These are phyloP conservation scores for Trichoderma sp. DNA, from an alignment of 2,329 filamentous ascomycete species.

Conservation along the genomic window DNA sequence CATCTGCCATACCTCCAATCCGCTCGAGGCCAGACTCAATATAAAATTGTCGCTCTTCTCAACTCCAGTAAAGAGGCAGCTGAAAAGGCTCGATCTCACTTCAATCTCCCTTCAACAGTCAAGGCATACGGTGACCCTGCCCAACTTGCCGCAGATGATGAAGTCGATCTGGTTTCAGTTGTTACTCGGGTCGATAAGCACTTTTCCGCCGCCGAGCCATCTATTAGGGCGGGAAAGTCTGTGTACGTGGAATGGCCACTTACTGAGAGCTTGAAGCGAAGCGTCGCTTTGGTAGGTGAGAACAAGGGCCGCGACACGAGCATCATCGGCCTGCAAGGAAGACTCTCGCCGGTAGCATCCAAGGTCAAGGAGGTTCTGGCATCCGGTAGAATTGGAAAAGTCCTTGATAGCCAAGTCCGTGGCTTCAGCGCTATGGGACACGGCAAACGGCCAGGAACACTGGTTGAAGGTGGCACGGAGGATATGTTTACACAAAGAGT, in stretches of 20 bases:
- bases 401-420: not conserved
- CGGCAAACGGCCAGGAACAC: not conserved
- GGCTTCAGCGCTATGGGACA: not conserved
- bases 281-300: not conserved
- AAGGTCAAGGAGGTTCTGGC: not conserved
- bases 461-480: not conserved
- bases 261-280: constrained; percentile 1
- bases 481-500: not conserved
- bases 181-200: not conserved
- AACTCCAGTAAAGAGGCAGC: constrained; percentile 11
- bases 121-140: constrained; percentile 11
- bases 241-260: constrained; percentile 14
- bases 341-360: not conserved
- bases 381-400: not conserved
- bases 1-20: constrained; percentile 13
- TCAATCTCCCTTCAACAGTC: not conserved
- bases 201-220: not conserved
- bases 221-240: not conserved
- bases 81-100: not conserved
- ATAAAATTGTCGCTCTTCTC: constrained; percentile 7
- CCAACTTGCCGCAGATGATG: constrained; percentile 4
- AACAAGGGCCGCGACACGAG: not conserved
- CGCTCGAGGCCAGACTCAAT: constrained; percentile 1
- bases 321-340: constrained; percentile 6
- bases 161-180: constrained; percentile 8